Conservation (phyloP, 1,139 yeast species). For the Chernovozyma aurita region DNA sequence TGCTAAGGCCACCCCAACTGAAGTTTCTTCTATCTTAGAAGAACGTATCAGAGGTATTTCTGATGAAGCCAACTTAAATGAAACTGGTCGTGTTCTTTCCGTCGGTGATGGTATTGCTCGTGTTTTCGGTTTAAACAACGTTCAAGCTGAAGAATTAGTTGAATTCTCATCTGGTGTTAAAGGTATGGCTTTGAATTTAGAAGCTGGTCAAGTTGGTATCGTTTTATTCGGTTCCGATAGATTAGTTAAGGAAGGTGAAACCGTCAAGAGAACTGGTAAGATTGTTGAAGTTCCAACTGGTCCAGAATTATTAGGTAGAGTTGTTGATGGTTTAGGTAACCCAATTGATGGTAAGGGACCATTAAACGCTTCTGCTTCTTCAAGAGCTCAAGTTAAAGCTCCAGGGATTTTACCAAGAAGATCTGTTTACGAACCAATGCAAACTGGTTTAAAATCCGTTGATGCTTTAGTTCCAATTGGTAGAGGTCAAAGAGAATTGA, state of each 20-base stretch:
- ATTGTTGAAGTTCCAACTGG: slow-evolving; percentile 99
- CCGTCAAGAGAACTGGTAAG: slow-evolving; percentile 99
- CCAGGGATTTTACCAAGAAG: slow-evolving; percentile 99
- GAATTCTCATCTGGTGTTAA: slow-evolving; percentile 99
- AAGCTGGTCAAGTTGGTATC: slow-evolving; percentile 99
- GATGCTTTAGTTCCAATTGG: slow-evolving; percentile 99
- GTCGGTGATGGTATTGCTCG: slow-evolving; percentile 99
- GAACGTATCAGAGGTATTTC: slow-evolving; percentile 99
- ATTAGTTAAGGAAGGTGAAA: slow-evolving; percentile 98
- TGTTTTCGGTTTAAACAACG: slow-evolving; percentile 98
- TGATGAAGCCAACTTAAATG: slow-evolving; percentile 95
- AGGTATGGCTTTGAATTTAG: slow-evolving; percentile 99
- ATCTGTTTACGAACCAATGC: slow-evolving; percentile 98
- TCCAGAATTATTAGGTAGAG: slow-evolving; percentile 98
- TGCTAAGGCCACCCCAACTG: slow-evolving; percentile 98
- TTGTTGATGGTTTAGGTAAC: slow-evolving; percentile 98
- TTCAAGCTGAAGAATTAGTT: slow-evolving; percentile 99
- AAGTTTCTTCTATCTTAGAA: slow-evolving; percentile 97
- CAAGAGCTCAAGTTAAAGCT: slow-evolving; percentile 98
- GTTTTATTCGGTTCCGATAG: slow-evolving; percentile 99
- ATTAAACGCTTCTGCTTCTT: slow-evolving; percentile 74
- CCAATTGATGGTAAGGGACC: slow-evolving; percentile 99
- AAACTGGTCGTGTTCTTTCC: slow-evolving; percentile 98
- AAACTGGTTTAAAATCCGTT: slow-evolving; percentile 98
- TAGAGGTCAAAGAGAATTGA: slow-evolving; percentile 99